A percentile compares a stretch with the other conserved stretches of the same genome.
Evolutionary conservation across 169 alveolate genomes (phyloP).

Genomic region (Babesia microti): DNA sequence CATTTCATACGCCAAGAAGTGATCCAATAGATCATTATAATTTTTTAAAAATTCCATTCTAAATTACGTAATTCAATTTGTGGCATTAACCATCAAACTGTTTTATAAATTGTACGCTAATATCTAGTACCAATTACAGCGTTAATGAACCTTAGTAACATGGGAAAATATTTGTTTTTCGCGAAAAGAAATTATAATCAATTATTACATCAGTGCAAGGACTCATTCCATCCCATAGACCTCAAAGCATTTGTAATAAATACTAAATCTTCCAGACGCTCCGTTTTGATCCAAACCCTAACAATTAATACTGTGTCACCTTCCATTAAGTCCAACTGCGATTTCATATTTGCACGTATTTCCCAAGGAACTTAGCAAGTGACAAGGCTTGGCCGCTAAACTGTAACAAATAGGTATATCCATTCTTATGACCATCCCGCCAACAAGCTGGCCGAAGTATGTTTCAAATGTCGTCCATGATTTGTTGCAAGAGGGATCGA

Average conservation of each 20-base stretch:
- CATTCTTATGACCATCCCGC: slow-evolving; percentile 44
- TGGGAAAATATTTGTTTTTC: background rate
- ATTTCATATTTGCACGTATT: slow-evolving; percentile 41
- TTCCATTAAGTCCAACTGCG: slow-evolving; percentile 60
- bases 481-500: slow-evolving; percentile 44
- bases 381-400: slow-evolving; percentile 24
- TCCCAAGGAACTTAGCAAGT: slow-evolving; percentile 46
- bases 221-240: slow-evolving; percentile 23
- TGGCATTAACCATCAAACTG: slow-evolving; percentile 4
- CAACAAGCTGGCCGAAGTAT: slow-evolving; percentile 53
- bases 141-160: background rate
- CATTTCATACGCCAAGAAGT: slow-evolving; percentile 32
- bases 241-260: slow-evolving; percentile 15
- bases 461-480: slow-evolving; percentile 58
- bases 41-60: slow-evolving; percentile 33
- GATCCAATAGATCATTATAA: background rate
- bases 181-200: background rate
- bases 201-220: slow-evolving; percentile 5
- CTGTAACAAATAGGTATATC: slow-evolving; percentile 30
- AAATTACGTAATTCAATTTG: slow-evolving; percentile 19
- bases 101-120: slow-evolving; percentile 4
- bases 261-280: slow-evolving; percentile 23
- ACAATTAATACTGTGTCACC: slow-evolving; percentile 20
- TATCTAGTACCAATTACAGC: background rate
- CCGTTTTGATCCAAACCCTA: slow-evolving; percentile 33